Percentiles rank a stretch among this genome's conserved stretches.
phyloP scores from a whole-genome alignment of 108 stramenopile species.

The Skeletonema potamos region DNA sequence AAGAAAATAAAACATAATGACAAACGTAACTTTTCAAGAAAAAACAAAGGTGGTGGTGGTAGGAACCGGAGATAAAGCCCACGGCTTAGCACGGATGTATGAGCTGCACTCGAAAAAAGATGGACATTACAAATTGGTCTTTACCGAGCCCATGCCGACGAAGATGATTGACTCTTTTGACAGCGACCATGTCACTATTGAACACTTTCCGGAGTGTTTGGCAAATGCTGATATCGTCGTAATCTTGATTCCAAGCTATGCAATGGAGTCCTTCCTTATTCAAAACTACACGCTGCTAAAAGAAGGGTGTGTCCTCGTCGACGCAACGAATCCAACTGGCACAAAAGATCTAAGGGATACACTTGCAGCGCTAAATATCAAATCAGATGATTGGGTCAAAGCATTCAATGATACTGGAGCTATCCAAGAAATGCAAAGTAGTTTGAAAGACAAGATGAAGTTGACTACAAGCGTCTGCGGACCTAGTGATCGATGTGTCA shows the following conservation, averaged over 20 bases:
- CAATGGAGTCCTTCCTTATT: conserved; percentile 15
- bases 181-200: conserved; percentile 1
- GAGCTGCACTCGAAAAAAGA: not conserved
- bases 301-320: conserved; percentile 14
- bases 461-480: conserved; percentile 20
- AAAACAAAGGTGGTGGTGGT: not conserved
- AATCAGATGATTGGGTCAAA: conserved; percentile 18
- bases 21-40: not conserved
- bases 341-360: conserved; percentile 5
- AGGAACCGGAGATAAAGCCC: not conserved
- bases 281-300: conserved; percentile 14
- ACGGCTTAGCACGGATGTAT: not conserved
- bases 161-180: not conserved
- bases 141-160: not conserved
- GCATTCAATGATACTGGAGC: conserved; percentile 36
- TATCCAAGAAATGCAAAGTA: conserved; percentile 3
- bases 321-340: conserved; percentile 7
- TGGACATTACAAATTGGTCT: not conserved
- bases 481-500: conserved; percentile 3
- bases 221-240: conserved; percentile 13
- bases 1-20: not conserved
- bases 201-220: conserved; percentile 2
- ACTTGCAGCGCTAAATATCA: not conserved
- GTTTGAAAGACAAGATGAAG: not conserved
- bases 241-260: conserved; percentile 18